A percentile compares a stretch with the other conserved stretches of the same genome.
These are phyloP conservation scores for Periglandula ipomoeae DNA, from an alignment of 2,329 filamentous ascomycete genomes.

Conservation along the genomic window DNA sequence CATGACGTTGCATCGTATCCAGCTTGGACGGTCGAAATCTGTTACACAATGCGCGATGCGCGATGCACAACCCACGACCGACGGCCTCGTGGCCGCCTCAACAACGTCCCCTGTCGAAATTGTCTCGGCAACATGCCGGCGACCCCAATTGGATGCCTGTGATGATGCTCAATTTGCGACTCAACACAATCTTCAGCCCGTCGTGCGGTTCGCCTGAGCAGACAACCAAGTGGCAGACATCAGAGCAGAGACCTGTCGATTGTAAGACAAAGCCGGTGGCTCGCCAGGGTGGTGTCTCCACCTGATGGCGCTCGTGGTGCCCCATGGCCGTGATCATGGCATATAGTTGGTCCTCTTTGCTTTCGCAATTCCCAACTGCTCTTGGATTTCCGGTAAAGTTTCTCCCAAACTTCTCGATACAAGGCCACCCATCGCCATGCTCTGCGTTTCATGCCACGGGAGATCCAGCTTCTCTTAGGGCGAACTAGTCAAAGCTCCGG, in stretches of 20 bases:
- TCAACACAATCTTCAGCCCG: background rate
- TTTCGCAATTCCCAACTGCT: background rate
- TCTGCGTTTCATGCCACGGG: background rate
- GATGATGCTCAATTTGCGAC: background rate
- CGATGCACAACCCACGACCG: background rate
- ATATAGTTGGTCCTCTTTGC: background rate
- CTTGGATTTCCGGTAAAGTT: background rate
- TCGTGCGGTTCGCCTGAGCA: too few relatives aligned
- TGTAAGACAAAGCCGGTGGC: conserved; percentile 1
- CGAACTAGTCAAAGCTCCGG: background rate
- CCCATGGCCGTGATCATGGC: background rate
- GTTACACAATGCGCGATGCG: background rate
- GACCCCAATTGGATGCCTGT: background rate
- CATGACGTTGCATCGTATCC: background rate
- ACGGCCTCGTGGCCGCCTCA: background rate
- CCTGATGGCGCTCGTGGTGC: background rate
- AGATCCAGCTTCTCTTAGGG: background rate
- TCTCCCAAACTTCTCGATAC: background rate
- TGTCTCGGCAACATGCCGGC: background rate
- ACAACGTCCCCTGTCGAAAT: background rate
- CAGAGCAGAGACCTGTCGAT: background rate
- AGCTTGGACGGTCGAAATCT: background rate
- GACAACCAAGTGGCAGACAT: too few relatives aligned
- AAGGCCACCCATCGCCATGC: background rate
- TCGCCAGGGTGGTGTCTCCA: conserved; percentile 5